Evolutionary conservation across 2,329 filamentous ascomycete species (phyloP), one percentile per base, ranked within the genome.

Genomic region (Colletotrichum melonis): DNA sequence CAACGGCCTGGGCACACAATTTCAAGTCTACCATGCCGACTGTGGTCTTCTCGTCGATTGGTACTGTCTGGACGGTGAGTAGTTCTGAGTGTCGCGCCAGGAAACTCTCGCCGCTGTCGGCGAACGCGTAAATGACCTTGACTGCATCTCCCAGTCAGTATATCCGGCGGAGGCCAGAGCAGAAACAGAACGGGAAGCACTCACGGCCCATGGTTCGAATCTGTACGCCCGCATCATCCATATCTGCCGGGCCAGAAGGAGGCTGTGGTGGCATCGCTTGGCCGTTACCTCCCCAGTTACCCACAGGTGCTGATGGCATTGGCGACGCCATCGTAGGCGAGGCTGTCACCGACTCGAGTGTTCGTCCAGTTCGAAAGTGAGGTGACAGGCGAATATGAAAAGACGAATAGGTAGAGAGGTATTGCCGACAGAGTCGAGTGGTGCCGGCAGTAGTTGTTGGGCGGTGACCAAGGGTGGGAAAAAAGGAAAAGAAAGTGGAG

Each of bases 81-180:
- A 93, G 88, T 72, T 96, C 92, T 22, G 94, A 93, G 87, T 94
- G 93, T 78, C 96, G 91, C 73, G 96, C 95, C 63, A 99, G 88
- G 83, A 95, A 98, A 80, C 96, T 95, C 76, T 95, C 92, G 84
- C 91, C 93, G 77, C 96, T 92, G 80, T 92, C 92, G 82, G 98
- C 95, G 84, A 98, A 98, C 38, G 95, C 98, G 84, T 98, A 99
- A 74, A 97, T 92, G 63, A 98, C 93, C 88, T 98, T 98, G 83
- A 98, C 95, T 97, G 82, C 55, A 55, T 63, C 63, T 67, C 26
- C 42, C 32, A 63, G 71, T 62, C 68, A 72, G 65, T 63, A 69
- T 14, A 24, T 46, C 70, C 35, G 49, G 24, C 38, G 22, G 35
- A 38, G 12, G n/a, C 59, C 22, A 55, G 32, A 66, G 12, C 57